A percentile compares a stretch with the other conserved stretches of the same genome.
phyloP scores from a whole-genome alignment of 140 eudicot genomes.

The Erigeron philadelphicus region DNA sequence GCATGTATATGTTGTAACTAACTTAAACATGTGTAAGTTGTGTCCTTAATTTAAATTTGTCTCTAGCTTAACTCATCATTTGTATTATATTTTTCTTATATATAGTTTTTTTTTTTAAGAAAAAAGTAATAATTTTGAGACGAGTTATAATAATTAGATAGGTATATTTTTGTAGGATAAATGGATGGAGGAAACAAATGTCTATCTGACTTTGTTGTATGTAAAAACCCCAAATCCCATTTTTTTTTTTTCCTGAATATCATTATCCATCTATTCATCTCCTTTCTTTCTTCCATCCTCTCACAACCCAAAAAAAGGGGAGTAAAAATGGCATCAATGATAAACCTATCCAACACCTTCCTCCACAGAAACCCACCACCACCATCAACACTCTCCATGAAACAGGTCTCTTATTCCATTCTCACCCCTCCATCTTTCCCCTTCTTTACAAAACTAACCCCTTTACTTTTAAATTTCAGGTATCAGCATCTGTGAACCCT shows the following conservation, averaged over 20 bases:
- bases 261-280: constrained; percentile 12
- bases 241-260: not conserved
- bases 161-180: too few species aligned
- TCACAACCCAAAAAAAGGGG: not conserved
- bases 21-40: too few species aligned
- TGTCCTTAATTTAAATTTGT: too few species aligned
- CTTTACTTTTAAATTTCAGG: constrained; percentile 25
- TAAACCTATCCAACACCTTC: constrained; percentile 60
- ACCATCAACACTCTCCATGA: constrained; percentile 35
- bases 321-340: constrained; percentile 42
- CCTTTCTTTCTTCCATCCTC: not conserved
- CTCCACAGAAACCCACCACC: constrained; percentile 38
- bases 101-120: too few species aligned
- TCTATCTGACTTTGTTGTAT: too few species aligned
- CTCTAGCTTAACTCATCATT: too few species aligned
- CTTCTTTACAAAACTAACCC: constrained; percentile 4
- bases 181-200: too few species aligned
- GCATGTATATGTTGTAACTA: too few species aligned
- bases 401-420: constrained; percentile 30
- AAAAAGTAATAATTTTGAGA: too few species aligned
- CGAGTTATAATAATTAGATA: too few species aligned
- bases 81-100: too few species aligned
- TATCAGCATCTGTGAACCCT: constrained; percentile 22
- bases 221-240: constrained; percentile 10
- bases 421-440: not conserved